phyloP scores from a whole-genome alignment of 2,329 filamentous ascomycete genomes.

The Penicillium sp. region DNA sequence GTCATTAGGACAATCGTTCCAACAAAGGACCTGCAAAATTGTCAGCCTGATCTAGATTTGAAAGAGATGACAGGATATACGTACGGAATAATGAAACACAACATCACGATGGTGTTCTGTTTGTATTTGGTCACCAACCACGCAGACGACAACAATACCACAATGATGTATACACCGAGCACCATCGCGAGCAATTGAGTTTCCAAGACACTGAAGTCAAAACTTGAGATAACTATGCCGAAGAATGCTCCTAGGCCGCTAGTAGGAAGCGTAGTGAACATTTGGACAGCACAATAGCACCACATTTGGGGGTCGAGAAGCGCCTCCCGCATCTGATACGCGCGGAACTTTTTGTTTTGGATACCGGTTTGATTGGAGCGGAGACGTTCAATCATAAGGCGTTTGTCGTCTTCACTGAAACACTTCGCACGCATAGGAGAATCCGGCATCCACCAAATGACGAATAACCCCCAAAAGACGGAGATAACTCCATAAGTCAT shows the following conservation, averaged over 20 bases:
- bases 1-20: conserved; percentile 73
- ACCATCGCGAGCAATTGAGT: conserved; percentile 74
- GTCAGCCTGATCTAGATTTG: neutral
- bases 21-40: conserved; percentile 58
- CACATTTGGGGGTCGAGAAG: conserved; percentile 66
- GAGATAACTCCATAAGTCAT: conserved; percentile 64
- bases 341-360: conserved; percentile 56
- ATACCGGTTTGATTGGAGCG: conserved; percentile 62
- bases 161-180: conserved; percentile 69
- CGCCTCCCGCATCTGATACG: conserved; percentile 57
- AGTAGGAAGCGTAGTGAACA: conserved; percentile 72
- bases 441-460: conserved; percentile 65
- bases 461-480: conserved; percentile 64
- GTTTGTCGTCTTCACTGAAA: conserved; percentile 65
- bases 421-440: conserved; percentile 70
- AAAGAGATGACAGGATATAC: conserved; percentile 23
- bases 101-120: conserved; percentile 69
- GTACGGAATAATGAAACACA: conserved; percentile 64
- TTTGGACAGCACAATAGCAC: conserved; percentile 63
- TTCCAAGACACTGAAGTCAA: conserved; percentile 64
- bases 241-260: conserved; percentile 71
- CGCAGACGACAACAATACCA: conserved; percentile 64
- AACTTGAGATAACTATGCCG: conserved; percentile 70
- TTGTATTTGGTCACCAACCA: conserved; percentile 66
- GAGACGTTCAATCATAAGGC: conserved; percentile 61